Evolutionary conservation across 306 rosid genomes (phyloP).

Genomic region (Myrica gale): DNA sequence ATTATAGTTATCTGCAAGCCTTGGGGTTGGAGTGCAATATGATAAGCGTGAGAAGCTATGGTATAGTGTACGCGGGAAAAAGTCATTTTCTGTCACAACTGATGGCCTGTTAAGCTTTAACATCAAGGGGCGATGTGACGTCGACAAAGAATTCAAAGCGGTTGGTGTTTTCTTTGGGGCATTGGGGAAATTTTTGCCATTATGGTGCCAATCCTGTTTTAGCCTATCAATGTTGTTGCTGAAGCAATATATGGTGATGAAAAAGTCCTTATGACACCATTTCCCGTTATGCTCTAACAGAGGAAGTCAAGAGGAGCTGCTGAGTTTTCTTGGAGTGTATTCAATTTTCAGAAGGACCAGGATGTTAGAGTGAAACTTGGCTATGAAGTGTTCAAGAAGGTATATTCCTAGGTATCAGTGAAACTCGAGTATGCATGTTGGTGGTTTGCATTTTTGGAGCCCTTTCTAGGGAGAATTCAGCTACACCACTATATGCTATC

Average conservation of each 20-base stretch:
- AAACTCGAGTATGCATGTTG: not conserved
- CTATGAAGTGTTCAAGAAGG: slow-evolving; percentile 68
- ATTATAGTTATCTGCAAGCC: slow-evolving; percentile 70
- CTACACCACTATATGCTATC: not conserved
- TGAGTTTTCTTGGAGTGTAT: slow-evolving; percentile 67
- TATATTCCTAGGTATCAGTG: slow-evolving; percentile 7
- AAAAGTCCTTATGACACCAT: not conserved
- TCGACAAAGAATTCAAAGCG: slow-evolving; percentile 67
- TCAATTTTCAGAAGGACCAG: slow-evolving; percentile 80
- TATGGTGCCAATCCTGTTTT: not conserved
- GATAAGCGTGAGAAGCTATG: slow-evolving; percentile 55
- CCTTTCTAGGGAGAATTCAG: not conserved
- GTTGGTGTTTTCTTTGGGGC: slow-evolving; percentile 27
- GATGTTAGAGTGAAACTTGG: slow-evolving; percentile 83
- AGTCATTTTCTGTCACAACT: slow-evolving; percentile 59
- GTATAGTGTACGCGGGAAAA: slow-evolving; percentile 62
- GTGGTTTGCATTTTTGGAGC: not conserved
- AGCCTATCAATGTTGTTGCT: not conserved
- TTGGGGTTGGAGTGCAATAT: slow-evolving; percentile 64
- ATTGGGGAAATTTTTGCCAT: not conserved
- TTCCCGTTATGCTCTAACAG: slow-evolving; percentile 34
- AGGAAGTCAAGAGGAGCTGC: slow-evolving; percentile 68
- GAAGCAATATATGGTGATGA: not conserved
- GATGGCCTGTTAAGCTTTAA: slow-evolving; percentile 52
- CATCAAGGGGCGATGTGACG: slow-evolving; percentile 66